phyloP scores from a whole-genome alignment of 2,329 filamentous ascomycete species.

The Cordyceps cicadae region DNA sequence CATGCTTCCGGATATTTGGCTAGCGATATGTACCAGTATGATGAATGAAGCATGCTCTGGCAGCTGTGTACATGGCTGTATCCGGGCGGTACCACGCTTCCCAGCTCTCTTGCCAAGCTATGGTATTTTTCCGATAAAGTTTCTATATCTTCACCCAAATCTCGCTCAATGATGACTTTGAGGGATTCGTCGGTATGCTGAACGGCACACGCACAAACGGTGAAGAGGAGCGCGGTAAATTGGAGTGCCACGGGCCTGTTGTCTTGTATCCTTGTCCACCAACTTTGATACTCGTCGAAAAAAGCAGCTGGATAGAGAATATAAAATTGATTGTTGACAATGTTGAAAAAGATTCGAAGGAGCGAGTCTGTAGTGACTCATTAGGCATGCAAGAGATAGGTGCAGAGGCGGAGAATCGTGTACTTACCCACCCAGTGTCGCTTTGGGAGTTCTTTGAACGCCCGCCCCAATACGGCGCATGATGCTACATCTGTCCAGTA shows the following conservation, averaged over 20 bases:
- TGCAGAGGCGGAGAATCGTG: too few relatives aligned
- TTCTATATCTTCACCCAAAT: conserved; percentile 23
- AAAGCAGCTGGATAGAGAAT: conserved; percentile 29
- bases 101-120: conserved; percentile 25
- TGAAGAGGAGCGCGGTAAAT: conserved; percentile 31
- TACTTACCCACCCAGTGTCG: conserved; percentile 26
- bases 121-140: conserved; percentile 26
- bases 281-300: conserved; percentile 27
- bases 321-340: conserved; percentile 32
- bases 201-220: conserved; percentile 29
- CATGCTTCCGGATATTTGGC: conserved; percentile 29
- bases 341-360: conserved; percentile 30
- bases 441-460: conserved; percentile 25
- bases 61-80: conserved; percentile 26
- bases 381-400: not conserved
- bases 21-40: conserved; percentile 30
- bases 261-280: conserved; percentile 26
- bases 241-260: conserved; percentile 25
- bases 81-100: conserved; percentile 24
- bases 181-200: conserved; percentile 27
- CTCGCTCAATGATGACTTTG: conserved; percentile 22
- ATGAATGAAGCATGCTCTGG: conserved; percentile 29
- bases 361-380: conserved; percentile 22
- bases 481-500: conserved; percentile 14
- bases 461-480: conserved; percentile 24